Conservation (phyloP, 1,284 basidiomycete genomes). For the Pseudozyma tsukubaensis region DNA sequence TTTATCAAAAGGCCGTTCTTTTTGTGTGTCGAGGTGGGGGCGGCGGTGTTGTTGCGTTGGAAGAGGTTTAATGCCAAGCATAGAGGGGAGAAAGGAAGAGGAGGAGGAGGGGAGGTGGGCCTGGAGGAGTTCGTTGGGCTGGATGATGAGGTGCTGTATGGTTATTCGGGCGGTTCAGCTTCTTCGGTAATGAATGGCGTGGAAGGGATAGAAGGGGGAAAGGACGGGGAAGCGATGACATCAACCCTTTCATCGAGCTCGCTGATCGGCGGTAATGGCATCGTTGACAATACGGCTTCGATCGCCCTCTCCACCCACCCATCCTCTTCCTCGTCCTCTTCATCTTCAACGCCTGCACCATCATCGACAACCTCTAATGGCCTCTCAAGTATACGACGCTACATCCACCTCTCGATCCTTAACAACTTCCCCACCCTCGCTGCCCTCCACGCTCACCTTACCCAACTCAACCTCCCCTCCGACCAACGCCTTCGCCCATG, state of each 20-base stretch:
- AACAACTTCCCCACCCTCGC: conserved; percentile 77
- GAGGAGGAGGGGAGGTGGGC: not conserved
- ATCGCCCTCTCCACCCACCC: conserved; percentile 9
- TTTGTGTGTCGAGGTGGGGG: conserved; percentile 85
- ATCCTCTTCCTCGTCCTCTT: conserved; percentile 17
- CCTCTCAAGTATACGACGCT: conserved; percentile 27
- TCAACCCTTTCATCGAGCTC: conserved; percentile 26
- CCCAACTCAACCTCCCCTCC: conserved; percentile 79
- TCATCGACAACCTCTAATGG: not conserved
- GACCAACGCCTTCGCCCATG: conserved; percentile 78
- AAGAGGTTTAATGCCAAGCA: conserved; percentile 28
- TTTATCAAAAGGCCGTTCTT: conserved; percentile 92
- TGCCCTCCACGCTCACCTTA: conserved; percentile 76
- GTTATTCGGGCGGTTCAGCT: not conserved
- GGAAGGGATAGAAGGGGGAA: conserved; percentile 4
- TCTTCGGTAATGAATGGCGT: not conserved
- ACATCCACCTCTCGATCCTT: conserved; percentile 76
- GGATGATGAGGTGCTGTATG: conserved; percentile 52
- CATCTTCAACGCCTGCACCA: not conserved
- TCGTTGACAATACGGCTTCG: conserved; percentile 16
- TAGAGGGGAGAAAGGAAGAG: too few relatives aligned
- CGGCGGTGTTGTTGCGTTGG: conserved; percentile 75
- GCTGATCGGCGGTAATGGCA: conserved; percentile 25
- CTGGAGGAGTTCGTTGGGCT: conserved; percentile 61
- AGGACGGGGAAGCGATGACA: conserved; percentile 1